phyloP scores from a whole-genome alignment of 805 yeast genomes.

The Lipomyces anomalus region DNA sequence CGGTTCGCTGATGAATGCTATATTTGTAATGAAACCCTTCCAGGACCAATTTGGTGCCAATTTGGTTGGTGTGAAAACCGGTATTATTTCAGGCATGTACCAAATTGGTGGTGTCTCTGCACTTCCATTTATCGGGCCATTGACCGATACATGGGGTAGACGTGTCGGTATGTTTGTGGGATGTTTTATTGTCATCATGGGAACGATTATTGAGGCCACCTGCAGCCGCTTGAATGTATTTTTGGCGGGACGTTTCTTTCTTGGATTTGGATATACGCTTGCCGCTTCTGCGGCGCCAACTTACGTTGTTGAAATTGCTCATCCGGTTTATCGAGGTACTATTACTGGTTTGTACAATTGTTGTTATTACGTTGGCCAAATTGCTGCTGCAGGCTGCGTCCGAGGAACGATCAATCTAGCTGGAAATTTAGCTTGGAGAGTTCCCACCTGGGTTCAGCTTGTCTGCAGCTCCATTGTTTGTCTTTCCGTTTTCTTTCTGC shows the following conservation, averaged over 20 bases:
- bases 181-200: conserved; percentile 5
- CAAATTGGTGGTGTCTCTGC: conserved; percentile 1
- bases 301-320: conserved; percentile 40
- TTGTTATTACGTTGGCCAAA: conserved; percentile 49
- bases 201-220: conserved; percentile 14
- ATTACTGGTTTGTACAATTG: conserved; percentile 44
- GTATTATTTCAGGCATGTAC: not conserved
- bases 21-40: conserved; percentile 10
- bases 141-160: conserved; percentile 6
- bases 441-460: conserved; percentile 41
- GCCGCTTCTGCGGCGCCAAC: conserved; percentile 9
- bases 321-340: conserved; percentile 42
- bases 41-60: conserved; percentile 8
- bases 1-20: conserved; percentile 11
- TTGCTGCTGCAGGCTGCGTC: conserved; percentile 48
- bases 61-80: not conserved
- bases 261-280: conserved; percentile 17
- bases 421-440: conserved; percentile 23
- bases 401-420: conserved; percentile 37
- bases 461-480: conserved; percentile 40
- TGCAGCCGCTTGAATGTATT: conserved; percentile 11
- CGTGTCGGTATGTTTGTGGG: not conserved
- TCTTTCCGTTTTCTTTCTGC: conserved; percentile 33
- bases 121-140: not conserved
- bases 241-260: conserved; percentile 15